Percentiles rank a stretch among this genome's conserved stretches.
These are phyloP conservation scores for Russula olivacea DNA, from an alignment of 768 basidiomycete species.

Conservation along the genomic window DNA sequence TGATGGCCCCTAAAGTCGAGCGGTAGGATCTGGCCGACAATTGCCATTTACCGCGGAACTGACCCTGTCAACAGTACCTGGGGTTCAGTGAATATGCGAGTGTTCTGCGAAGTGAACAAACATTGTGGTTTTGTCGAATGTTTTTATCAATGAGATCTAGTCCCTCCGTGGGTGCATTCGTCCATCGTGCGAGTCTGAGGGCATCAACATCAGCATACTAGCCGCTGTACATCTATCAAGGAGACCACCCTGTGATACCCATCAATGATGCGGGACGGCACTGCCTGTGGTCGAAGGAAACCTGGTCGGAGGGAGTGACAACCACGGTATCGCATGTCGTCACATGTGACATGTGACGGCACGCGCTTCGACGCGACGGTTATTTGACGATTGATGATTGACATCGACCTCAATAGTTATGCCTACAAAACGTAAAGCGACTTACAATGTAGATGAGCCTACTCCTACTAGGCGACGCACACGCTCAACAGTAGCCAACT, in stretches of 20 bases:
- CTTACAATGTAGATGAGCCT: conserved; percentile 20
- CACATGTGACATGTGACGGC: background rate
- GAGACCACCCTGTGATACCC: conserved; percentile 25
- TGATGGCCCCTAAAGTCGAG: conserved; percentile 57
- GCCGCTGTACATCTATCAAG: background rate
- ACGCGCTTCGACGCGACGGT: background rate
- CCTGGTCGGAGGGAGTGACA: background rate
- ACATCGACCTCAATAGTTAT: conserved; percentile 15
- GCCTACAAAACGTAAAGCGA: conserved; percentile 34
- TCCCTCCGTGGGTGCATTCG: conserved; percentile 72
- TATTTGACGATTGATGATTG: no score
- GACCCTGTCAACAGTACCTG: conserved; percentile 42
- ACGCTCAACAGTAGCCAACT: conserved; percentile 18
- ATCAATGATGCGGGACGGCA: conserved; percentile 2
- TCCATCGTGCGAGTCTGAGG: conserved; percentile 68
- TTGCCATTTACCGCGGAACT: conserved; percentile 57
- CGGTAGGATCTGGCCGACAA: conserved; percentile 69
- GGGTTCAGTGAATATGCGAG: conserved; percentile 21
- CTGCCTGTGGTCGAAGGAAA: background rate
- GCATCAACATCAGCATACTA: background rate
- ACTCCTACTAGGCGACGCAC: conserved; percentile 24
- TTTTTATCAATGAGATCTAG: conserved; percentile 64
- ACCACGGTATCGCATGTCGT: background rate
- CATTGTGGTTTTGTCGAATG: conserved; percentile 65
- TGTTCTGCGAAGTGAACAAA: conserved; percentile 29